These are phyloP conservation scores for Acidiella bohemica DNA, from an alignment of 495 filamentous ascomycete species.

Conservation along the genomic window DNA sequence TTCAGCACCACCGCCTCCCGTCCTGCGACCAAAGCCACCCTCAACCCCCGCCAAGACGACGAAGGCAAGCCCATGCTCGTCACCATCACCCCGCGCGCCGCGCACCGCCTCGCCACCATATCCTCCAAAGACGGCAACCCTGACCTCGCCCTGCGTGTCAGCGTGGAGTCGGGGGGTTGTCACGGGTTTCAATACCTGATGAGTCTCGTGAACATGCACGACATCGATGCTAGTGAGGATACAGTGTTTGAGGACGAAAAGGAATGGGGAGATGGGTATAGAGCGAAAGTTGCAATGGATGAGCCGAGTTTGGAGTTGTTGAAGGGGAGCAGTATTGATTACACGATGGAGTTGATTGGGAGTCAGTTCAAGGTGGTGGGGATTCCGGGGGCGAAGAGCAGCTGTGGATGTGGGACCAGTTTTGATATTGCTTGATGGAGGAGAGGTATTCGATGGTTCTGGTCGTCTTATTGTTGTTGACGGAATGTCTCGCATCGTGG, in stretches of 20 bases:
- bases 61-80: conserved; percentile 71
- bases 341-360: conserved; percentile 91
- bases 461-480: too few species aligned
- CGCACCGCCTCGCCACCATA: conserved; percentile 60
- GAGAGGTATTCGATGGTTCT: too few species aligned
- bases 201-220: conserved; percentile 52
- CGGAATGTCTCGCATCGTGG: too few species aligned
- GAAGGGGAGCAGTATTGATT: conserved; percentile 88
- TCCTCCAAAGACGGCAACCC: conserved; percentile 64
- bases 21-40: conserved; percentile 22
- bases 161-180: conserved; percentile 84
- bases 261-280: conserved; percentile 27
- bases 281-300: conserved; percentile 82
- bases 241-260: conserved; percentile 40
- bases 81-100: conserved; percentile 66
- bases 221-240: conserved; percentile 61
- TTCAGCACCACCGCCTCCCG: conserved; percentile 2
- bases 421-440: conserved; percentile 70
- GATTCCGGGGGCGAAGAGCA: conserved; percentile 80
- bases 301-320: conserved; percentile 73
- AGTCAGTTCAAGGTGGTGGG: conserved; percentile 95
- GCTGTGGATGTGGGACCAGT: conserved; percentile 94
- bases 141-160: conserved; percentile 70
- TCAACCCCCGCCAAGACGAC: conserved; percentile 57
- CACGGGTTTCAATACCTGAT: conserved; percentile 98